Base-by-base conservation (phyloP, 2,329 filamentous ascomycete genomes). In the Lithohypha guttulata region DNA sequence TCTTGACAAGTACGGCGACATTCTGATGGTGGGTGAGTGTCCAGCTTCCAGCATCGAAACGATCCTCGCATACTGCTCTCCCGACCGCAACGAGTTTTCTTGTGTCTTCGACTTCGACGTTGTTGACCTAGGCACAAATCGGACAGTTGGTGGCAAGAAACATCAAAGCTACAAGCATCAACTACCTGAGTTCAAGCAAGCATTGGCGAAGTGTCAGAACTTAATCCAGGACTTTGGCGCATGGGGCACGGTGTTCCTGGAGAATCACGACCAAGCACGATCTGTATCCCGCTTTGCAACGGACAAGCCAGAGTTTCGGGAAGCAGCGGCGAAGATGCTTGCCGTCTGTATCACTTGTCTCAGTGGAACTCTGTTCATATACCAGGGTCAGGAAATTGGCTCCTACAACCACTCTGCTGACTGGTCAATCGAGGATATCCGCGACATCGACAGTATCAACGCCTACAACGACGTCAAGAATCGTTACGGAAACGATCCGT, bases 51-150 rank as follows among this genome's bases (percentile, higher is more conserved):
- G 66, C 33, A 60, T 61, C 6, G 56, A 68, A 5, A 68, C 73
- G 42, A 64, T 75, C 1, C 51, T 76, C 4, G 61, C 62, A 10
- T 66, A 66, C 5, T 76, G 82, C 2, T 65, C 65, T 2, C 47
- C 49, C 6, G 42, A 45, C 22, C 34, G 42, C 11, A 65, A 68
- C 21, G 76, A 82, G 52, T 59, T 83, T 30, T 77, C 72, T 54
- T 83, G 83, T 77, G 77, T 83, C 23, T 83, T 84, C 58, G 74
- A 81, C 50, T 84, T 84, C 53, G 78, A 82, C 42, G 63, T 75
- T 1, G 68, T 53, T 19, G 42, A 39, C 25, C 43, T 51, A 6
- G 50, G 49, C 3, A 45, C 36, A 14, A 26, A 43, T 15, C 43
- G 39, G 11, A 20, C 39, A 2, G 26, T 11, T 6, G 49, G 46